Percentiles rank a stretch among this genome's conserved stretches.
phyloP scores from a whole-genome alignment of 1,284 basidiomycete genomes.

The Neonothopanus nambi region DNA sequence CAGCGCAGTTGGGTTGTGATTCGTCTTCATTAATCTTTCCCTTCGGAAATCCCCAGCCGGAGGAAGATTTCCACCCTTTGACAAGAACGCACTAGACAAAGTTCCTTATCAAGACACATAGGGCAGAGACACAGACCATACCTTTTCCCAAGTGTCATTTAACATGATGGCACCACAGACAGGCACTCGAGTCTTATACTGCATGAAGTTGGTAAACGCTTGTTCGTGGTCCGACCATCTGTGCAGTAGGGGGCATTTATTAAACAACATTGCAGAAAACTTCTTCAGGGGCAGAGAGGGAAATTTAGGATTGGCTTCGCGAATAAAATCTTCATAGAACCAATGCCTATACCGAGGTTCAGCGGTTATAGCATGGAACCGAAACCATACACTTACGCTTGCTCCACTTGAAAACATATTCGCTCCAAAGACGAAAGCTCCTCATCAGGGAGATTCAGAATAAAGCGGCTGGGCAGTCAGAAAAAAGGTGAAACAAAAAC shows the following conservation, averaged over 20 bases:
- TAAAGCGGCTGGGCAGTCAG: constrained; percentile 79
- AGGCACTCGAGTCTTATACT: constrained; percentile 96
- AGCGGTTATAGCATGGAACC: constrained; percentile 10
- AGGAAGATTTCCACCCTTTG: constrained; percentile 95
- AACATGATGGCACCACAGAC: constrained; percentile 99
- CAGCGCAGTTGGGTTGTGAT: constrained; percentile 79
- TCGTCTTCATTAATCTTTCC: constrained; percentile 99
- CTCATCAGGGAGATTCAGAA: constrained; percentile 93
- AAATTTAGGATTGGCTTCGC: constrained; percentile 85
- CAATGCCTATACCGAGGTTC: constrained; percentile 72
- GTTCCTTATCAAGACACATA: background rate
- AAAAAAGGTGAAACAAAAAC: constrained; percentile 2
- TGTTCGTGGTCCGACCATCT: constrained; percentile 83
- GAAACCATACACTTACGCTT: constrained; percentile 71
- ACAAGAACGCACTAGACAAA: constrained; percentile 82
- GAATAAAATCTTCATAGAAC: constrained; percentile 99
- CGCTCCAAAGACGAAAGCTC: constrained; percentile 91
- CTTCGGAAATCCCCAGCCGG: constrained; percentile 98
- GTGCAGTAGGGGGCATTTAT: constrained; percentile 76
- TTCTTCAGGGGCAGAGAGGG: constrained; percentile 88
- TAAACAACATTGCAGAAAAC: constrained; percentile 94
- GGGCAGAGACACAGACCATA: constrained; percentile 32
- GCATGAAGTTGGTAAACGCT: constrained; percentile 83
- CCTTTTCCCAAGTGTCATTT: constrained; percentile 91
- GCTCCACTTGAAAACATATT: constrained; percentile 98